Base-by-base conservation (phyloP, 805 yeast genomes). In the Soucietia sequanensis region DNA sequence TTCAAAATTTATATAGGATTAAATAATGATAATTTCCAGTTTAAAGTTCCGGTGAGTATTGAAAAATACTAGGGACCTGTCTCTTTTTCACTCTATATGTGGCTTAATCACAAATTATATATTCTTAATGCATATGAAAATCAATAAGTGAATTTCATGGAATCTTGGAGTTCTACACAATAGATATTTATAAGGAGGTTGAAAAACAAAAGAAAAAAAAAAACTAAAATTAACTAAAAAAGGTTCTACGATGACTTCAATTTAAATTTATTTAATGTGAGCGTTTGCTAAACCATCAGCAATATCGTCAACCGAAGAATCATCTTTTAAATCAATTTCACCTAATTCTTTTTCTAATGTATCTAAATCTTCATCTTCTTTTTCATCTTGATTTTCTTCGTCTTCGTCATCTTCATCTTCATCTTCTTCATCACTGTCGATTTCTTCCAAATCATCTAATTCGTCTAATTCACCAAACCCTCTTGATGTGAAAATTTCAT, bases 361-460 rank as follows among this genome's bases (percentile, higher is more conserved):
- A 41, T 72, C 71, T 23, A 55, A 75, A 31, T 78, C 87, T 30
- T 75, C 82, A 30, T 76, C 86, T 27, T 47, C 49, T 31, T 73
- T 74, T 20, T 62, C 72, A 14, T 56, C 70, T 14, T 56, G 70
- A 15, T 68, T 66, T 31, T 72, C 82, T 18, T 70, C 70, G 6
- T 70, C 78, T 11, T 67, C 77, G 3, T 68, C 81, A 4, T 71
- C 80, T 8, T 73, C 81, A 13, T 73, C 82, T 3, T 75, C 83
- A 15, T 80, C 86, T 37, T 80, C 87, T 35, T 79, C 87, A 16
- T 77, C 85, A 31, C 79, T 77, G 43, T 79, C 79, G 23, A 75
- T 68, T 59, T 88, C 96, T 67, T 91, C 99, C 65, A 93, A 76
- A 49, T 93, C 99, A 50, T 91, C 98, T 32, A 93, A 72, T 56